Conservation (phyloP, 2,329 filamentous ascomycete genomes). For the Blumeriella jaapii region DNA sequence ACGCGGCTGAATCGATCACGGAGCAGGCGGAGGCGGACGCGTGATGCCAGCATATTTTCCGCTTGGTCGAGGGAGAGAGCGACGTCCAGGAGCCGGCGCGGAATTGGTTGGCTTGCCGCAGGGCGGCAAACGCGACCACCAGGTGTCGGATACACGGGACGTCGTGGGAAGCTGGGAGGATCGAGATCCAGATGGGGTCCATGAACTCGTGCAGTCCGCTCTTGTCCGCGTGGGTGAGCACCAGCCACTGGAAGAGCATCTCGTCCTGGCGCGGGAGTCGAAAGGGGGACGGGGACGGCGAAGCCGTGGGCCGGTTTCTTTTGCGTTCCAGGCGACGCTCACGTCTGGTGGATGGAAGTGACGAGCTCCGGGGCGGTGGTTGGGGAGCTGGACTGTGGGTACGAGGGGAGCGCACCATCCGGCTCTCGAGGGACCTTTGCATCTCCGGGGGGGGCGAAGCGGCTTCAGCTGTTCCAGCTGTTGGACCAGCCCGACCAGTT, state of each 20-base stretch:
- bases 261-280: conserved; percentile 6
- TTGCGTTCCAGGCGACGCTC: neutral
- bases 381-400: too few species aligned
- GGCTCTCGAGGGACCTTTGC: too few species aligned
- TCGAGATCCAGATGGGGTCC: conserved; percentile 7
- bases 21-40: conserved; percentile 4
- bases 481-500: neutral
- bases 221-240: conserved; percentile 1
- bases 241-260: conserved; percentile 6
- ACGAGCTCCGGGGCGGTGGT: conserved; percentile 6
- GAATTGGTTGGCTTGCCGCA: neutral
- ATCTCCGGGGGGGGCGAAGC: too few species aligned
- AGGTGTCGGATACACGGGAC: conserved; percentile 9
- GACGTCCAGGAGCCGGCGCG: neutral
- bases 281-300: conserved; percentile 7
- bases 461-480: too few species aligned
- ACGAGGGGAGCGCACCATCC: too few species aligned
- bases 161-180: conserved; percentile 7
- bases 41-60: conserved; percentile 4
- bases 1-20: neutral
- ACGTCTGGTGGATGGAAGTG: conserved; percentile 9
- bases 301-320: neutral
- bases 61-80: neutral
- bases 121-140: conserved; percentile 6
- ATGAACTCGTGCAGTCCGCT: conserved; percentile 3